Percentiles rank a stretch among this genome's conserved stretches.
Conservation (phyloP, 768 basidiomycete species). For the Tubosaeta sp. region DNA sequence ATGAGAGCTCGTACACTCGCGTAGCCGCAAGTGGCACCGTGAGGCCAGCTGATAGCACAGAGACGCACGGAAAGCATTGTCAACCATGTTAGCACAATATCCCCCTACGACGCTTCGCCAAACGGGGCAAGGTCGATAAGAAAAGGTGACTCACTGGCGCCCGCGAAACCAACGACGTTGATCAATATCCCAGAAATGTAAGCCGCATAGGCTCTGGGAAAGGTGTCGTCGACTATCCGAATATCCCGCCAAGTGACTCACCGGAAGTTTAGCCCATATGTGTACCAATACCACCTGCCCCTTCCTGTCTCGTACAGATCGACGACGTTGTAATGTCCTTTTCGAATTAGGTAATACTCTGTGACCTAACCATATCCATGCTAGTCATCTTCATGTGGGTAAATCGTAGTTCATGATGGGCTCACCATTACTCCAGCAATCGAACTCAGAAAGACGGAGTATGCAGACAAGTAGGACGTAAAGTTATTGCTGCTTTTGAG, state of each 20-base stretch:
- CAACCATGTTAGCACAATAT: not conserved
- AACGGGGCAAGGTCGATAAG: not conserved
- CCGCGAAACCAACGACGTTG: slow-evolving; percentile 79
- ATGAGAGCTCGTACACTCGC: slow-evolving; percentile 72
- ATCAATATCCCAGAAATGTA: slow-evolving; percentile 75
- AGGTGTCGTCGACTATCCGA: not conserved
- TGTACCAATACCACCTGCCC: slow-evolving; percentile 74
- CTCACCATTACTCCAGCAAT: slow-evolving; percentile 77
- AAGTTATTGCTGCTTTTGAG: slow-evolving; percentile 71
- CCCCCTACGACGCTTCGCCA: not conserved
- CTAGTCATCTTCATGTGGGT: not conserved
- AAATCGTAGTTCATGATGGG: not conserved
- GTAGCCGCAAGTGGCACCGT: slow-evolving; percentile 64
- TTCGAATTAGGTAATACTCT: slow-evolving; percentile 73
- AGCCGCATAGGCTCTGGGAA: slow-evolving; percentile 53
- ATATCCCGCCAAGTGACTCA: slow-evolving; percentile 24
- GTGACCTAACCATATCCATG: slow-evolving; percentile 45
- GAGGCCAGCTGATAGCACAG: slow-evolving; percentile 42
- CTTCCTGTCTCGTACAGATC: slow-evolving; percentile 61
- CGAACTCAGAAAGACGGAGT: slow-evolving; percentile 76
- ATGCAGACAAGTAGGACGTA: slow-evolving; percentile 77
- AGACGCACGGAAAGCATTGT: not conserved
- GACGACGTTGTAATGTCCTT: slow-evolving; percentile 63
- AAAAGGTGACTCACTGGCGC: slow-evolving; percentile 48
- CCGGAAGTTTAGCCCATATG: slow-evolving; percentile 68